These are phyloP conservation scores for Cercospora nicotianae DNA, from an alignment of 2,329 filamentous ascomycete genomes.

Conservation along the genomic window DNA sequence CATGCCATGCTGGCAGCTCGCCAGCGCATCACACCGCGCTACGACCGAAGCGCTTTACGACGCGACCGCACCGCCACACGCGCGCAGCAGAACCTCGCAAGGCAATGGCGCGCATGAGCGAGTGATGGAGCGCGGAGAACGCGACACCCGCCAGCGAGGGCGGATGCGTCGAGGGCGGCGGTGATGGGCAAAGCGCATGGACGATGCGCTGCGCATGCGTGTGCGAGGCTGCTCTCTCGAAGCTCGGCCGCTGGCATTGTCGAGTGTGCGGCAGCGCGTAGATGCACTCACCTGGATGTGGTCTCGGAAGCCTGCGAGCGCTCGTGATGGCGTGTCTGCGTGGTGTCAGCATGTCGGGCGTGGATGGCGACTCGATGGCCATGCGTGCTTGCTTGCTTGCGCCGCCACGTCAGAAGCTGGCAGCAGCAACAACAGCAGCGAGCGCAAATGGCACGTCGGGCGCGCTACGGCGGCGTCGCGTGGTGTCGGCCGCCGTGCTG, in stretches of 20 bases:
- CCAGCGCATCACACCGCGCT: slow-evolving; percentile 29
- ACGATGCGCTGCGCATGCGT: background rate
- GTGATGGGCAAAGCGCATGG: background rate
- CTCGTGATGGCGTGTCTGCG: background rate
- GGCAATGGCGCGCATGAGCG: background rate
- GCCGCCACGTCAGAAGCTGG: slow-evolving; percentile 4
- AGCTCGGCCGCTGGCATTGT: background rate
- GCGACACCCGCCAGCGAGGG: background rate
- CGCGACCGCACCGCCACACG: background rate
- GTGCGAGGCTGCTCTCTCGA: background rate
- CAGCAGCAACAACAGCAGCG: background rate
- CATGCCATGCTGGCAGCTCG: slow-evolving; percentile 33
- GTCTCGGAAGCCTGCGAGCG: background rate
- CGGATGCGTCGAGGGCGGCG: background rate
- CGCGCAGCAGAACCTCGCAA: background rate
- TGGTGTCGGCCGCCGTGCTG: background rate
- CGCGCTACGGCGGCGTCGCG: background rate
- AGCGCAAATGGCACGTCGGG: background rate
- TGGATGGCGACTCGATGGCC: background rate
- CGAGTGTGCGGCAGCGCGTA: background rate
- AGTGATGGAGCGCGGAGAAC: background rate
- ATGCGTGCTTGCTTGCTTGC: background rate
- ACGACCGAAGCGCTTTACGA: background rate
- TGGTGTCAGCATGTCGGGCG: background rate
- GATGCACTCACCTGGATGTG: background rate